Evolutionary conservation across 2,329 filamentous ascomycete genomes (phyloP), one percentile per base, ranked within the genome.

Genomic region (Diplocarpon rosae): DNA sequence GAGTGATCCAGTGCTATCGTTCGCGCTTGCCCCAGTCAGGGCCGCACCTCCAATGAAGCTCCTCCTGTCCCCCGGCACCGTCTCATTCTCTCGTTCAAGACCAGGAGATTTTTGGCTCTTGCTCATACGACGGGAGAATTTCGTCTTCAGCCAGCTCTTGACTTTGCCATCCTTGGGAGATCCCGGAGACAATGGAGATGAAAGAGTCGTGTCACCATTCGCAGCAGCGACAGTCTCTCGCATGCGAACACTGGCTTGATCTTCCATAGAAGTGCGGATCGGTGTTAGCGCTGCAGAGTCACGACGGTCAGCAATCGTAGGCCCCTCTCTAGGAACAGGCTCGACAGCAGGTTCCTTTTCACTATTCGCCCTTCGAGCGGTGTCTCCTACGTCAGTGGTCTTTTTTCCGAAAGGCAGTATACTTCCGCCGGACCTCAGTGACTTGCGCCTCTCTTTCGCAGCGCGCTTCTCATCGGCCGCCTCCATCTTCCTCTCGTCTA

Each of bases 121-220:
- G 35, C 51, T 56, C n/a, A 46, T 38, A 13, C 58, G 51, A n/a
- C 65, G 63, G 0, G 66, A 68, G 48, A 78, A 71, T 5, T 68
- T 71, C 17, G 69, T 71, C 58, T 71, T 76, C 43, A 78, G 64
- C 75, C 75, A 78, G 32, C 65, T 67, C 52, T 69, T 75, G 6
- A 58, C 48, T 46, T 54, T 56, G 32, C 48, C 39, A 40, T 54
- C 48, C 29, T 48, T 45, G 30, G 52, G 40, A 14, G 53, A 49
- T n/a, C 28, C 39, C 1, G 43, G 30, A 7, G 44, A 35, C 10
- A 31, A 40, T 27, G 53, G 39, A 14, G 52, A 54, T 30, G 54
- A 39, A 3, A 54, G 49, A 8, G 54, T 24, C 39, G 53, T 47
- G 8, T 51, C 48, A n/a, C 34, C 24, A 24, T 56, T 56, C 11